phyloP scores from a whole-genome alignment of 192 early-diverging fungal genomes.

The Spizellomyces punctatus region DNA sequence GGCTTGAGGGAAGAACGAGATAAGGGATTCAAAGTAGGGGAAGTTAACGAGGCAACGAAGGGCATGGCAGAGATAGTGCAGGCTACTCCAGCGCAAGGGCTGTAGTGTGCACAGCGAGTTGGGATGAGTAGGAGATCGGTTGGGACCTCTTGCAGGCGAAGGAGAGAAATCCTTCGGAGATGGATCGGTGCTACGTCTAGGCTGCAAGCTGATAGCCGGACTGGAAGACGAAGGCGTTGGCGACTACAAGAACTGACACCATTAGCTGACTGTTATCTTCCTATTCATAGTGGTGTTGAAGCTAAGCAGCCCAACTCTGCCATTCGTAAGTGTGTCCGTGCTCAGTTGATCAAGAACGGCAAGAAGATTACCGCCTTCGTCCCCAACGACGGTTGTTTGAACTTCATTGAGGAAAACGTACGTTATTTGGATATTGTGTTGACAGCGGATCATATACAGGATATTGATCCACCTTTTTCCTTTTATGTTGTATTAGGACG shows the following conservation, averaged over 20 bases:
- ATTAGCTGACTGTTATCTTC: background rate
- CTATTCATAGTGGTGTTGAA: slow-evolving; percentile 86
- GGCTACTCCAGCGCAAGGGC: no score
- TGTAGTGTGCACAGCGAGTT: no score
- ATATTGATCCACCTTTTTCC: background rate
- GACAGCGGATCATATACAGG: background rate
- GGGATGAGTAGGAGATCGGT: no score
- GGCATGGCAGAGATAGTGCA: no score
- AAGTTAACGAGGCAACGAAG: no score
- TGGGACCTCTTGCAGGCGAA: no score
- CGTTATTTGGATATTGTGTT: slow-evolving; percentile 17
- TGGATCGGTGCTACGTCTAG: no score
- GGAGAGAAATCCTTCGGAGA: no score
- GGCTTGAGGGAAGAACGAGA: background rate
- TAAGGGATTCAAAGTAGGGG: no score
- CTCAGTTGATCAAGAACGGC: slow-evolving; percentile 99
- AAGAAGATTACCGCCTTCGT: slow-evolving; percentile 99
- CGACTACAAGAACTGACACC: no score
- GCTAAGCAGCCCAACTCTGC: slow-evolving; percentile 99
- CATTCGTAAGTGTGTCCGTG: slow-evolving; percentile 99
- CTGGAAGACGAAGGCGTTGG: no score
- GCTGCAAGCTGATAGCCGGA: no score
- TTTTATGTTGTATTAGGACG: slow-evolving; percentile 59
- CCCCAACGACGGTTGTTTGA: slow-evolving; percentile 99
- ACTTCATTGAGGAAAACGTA: slow-evolving; percentile 99